Evolutionary conservation across 1,284 basidiomycete genomes (phyloP).

Genomic region (Mrakiaceae sp.): DNA sequence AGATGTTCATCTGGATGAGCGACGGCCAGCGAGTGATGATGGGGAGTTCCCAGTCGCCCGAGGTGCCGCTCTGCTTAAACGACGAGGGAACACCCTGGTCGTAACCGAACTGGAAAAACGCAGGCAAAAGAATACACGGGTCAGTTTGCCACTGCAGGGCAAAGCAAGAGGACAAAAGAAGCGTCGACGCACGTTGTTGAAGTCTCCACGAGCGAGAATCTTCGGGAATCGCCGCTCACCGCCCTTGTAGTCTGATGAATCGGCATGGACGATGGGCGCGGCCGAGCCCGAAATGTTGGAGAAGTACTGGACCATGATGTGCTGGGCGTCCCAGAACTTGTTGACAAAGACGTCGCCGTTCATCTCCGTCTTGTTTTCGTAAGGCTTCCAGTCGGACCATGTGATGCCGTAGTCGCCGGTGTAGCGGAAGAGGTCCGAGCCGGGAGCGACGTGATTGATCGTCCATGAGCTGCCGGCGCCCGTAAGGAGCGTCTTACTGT

Average conservation of each 20-base stretch:
- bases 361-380: constrained; percentile 58
- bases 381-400: constrained; percentile 65
- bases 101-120: constrained; percentile 54
- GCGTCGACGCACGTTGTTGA: constrained; percentile 45
- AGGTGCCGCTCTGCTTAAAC: constrained; percentile 47
- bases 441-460: constrained; percentile 66
- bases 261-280: constrained; percentile 61
- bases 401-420: constrained; percentile 72
- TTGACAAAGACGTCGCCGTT: constrained; percentile 45
- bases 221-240: constrained; percentile 66
- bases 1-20: constrained; percentile 76
- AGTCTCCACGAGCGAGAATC: constrained; percentile 69
- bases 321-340: constrained; percentile 34
- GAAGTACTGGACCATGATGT: constrained; percentile 87
- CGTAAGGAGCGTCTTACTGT: constrained; percentile 48
- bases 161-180: not conserved
- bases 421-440: constrained; percentile 73
- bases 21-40: constrained; percentile 81
- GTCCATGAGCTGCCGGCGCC: constrained; percentile 52
- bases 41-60: constrained; percentile 35
- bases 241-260: constrained; percentile 47
- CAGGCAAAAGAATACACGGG: not conserved
- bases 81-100: constrained; percentile 61
- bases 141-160: not conserved
- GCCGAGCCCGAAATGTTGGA: constrained; percentile 51